Conservation (phyloP, 805 yeast species). For the Yamadazyma takamatsuzukensis region DNA sequence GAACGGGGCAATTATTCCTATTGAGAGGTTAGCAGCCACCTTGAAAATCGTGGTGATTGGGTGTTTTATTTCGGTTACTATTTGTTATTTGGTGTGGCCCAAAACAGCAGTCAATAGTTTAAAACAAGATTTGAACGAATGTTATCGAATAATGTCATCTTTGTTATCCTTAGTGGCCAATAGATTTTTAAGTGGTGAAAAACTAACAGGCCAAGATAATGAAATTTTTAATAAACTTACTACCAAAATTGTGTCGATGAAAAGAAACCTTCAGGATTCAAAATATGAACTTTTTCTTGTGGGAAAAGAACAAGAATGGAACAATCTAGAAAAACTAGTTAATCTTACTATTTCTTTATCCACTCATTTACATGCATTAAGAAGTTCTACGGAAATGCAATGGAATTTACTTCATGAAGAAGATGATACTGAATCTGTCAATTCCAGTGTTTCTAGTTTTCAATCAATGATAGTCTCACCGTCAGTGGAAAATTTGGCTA, state of each 20-base stretch:
- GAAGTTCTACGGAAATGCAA: conserved; percentile 67
- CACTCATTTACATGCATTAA: conserved; percentile 62
- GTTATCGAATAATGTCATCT: conserved; percentile 50
- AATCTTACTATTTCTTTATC: conserved; percentile 49
- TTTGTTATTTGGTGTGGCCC: conserved; percentile 67
- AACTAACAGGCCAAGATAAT: conserved; percentile 37
- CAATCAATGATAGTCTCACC: conserved; percentile 19
- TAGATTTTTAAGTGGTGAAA: conserved; percentile 48
- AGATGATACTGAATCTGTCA: conserved; percentile 7
- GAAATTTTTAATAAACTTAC: conserved; percentile 36
- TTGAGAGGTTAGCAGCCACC: conserved; percentile 49
- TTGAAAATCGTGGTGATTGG: conserved; percentile 60
- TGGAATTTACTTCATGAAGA: conserved; percentile 45
- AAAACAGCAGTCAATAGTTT: conserved; percentile 48
- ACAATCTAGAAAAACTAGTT: conserved; percentile 43
- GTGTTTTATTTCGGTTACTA: conserved; percentile 50
- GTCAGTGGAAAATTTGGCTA: conserved; percentile 26
- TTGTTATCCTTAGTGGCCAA: conserved; percentile 44
- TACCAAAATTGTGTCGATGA: conserved; percentile 35
- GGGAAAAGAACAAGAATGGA: conserved; percentile 57
- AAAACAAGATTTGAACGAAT: conserved; percentile 45
- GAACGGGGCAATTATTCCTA: conserved; percentile 55
- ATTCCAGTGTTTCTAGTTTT: conserved; percentile 22
- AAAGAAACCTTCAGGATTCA: conserved; percentile 51
- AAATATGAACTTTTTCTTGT: conserved; percentile 52